Evolutionary conservation across 2,329 filamentous ascomycete genomes (phyloP), one percentile per base, ranked within the genome.

Genomic region (Ophiostoma ips): DNA sequence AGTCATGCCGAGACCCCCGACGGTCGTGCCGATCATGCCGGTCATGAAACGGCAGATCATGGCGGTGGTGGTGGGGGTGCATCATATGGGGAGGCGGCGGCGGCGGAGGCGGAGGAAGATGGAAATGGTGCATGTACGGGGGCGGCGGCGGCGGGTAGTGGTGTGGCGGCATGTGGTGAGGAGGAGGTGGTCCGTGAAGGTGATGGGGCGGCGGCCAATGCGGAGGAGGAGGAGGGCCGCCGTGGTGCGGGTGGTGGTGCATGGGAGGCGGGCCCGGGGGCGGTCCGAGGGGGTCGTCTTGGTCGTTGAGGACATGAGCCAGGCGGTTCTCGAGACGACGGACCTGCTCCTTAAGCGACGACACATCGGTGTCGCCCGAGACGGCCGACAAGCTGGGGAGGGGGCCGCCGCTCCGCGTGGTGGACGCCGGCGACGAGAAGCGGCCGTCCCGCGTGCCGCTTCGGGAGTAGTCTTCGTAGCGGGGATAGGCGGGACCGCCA

Each of bases 311-410:
- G 56, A 16, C 53, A 52, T 56, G 60, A 6, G 61, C 61, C 3
- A 71, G 57, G 53, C 68, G 65, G 16, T 68, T 62, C 59, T 75
- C 69, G 8, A 75, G 66, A 9, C 70, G 60, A 34, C 55, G 60
- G 15, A 74, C 66, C 51, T 64, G 63, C 12, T 53, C 57, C 52
- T 60, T 66, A 55, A 75, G 58, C 0, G 60, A 58, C 21, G 69
- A 63, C 11, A 69, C 47, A 33, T 71, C 66, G 7, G 56, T 36
- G 2, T 55, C 43, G 35, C 50, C 52, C 10, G 51, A 50, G 35
- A 48, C 31, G 3, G 37, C 30, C 18, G 55, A 52, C n/a, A 52
- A 31, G 5, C 45, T 30, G 3, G 55, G 54, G 19, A 48, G 34
- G 13, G 49, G 49, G 3, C 35, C 48, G 2, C 44, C 44, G 3